Percentiles rank a stretch among this genome's conserved stretches.
Evolutionary conservation across 1,284 basidiomycete genomes (phyloP).

Genomic region (Volvariella surrecta): DNA sequence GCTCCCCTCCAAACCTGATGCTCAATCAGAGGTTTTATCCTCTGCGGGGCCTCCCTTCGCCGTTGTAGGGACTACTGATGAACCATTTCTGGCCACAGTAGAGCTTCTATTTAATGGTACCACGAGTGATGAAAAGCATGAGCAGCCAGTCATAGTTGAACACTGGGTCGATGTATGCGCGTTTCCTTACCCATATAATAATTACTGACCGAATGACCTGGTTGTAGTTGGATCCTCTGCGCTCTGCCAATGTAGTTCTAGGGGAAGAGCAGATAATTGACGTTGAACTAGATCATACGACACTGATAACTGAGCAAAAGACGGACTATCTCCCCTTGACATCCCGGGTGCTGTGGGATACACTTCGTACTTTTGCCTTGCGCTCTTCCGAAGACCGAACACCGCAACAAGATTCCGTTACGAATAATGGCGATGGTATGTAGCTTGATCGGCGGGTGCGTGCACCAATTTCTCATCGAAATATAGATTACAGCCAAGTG

Average conservation of each 20-base stretch:
- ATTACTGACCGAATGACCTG: conserved; percentile 6
- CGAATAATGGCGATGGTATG: neutral
- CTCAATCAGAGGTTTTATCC: conserved; percentile 24
- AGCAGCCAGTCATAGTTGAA: conserved; percentile 37
- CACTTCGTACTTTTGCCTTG: conserved; percentile 4
- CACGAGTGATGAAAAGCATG: neutral
- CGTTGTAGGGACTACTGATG: conserved; percentile 43
- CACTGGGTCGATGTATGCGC: conserved; percentile 68
- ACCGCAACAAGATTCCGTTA: no score
- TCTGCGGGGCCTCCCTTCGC: conserved; percentile 47
- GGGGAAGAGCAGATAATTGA: conserved; percentile 70
- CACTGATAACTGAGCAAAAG: conserved; percentile 36
- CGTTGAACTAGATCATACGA: conserved; percentile 59
- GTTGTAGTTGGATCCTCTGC: conserved; percentile 51
- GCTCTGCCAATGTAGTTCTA: conserved; percentile 32
- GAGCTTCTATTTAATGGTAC: conserved; percentile 39
- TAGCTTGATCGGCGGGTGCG: neutral
- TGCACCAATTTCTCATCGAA: neutral
- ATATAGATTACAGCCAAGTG: conserved; percentile 30
- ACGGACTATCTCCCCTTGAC: conserved; percentile 20
- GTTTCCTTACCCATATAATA: neutral
- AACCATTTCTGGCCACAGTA: conserved; percentile 57
- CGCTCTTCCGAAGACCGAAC: no score
- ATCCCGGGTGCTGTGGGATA: conserved; percentile 25
- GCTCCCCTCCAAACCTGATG: conserved; percentile 31